Conservation (phyloP, 129 eudicot species). For the Arctium minus region DNA sequence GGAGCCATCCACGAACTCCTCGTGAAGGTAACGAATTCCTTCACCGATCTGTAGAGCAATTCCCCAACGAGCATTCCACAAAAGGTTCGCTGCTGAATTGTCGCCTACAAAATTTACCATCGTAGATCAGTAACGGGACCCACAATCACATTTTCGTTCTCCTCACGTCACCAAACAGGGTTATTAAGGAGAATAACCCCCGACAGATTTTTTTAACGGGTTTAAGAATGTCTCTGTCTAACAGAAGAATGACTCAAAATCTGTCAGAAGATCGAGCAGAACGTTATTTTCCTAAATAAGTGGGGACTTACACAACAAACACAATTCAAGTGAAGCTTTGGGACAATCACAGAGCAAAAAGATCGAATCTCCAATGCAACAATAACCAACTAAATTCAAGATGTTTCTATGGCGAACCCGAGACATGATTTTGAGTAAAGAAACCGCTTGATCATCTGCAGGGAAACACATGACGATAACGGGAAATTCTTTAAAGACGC, state of each 20-base stretch:
- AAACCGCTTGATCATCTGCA: constrained; percentile 26
- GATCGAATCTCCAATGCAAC: constrained; percentile 26
- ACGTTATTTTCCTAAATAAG: not conserved
- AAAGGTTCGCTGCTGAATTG: constrained; percentile 31
- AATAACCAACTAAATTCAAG: constrained; percentile 37
- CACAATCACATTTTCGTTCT: not conserved
- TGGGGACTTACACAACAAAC: constrained; percentile 40
- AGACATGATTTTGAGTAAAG: constrained; percentile 30
- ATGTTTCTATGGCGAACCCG: constrained; percentile 46
- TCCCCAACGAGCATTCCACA: constrained; percentile 36
- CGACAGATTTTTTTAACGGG: no score
- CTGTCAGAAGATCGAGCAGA: not conserved
- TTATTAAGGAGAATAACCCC: no score
- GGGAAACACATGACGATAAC: constrained; percentile 26
- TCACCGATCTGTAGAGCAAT: constrained; percentile 44
- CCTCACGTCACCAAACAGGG: not conserved
- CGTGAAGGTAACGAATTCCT: constrained; percentile 44
- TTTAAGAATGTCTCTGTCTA: no score
- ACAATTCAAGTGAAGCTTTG: constrained; percentile 27
- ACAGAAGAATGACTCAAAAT: no score
- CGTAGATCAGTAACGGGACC: not conserved
- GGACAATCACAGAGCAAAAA: constrained; percentile 38
- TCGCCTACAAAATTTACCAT: constrained; percentile 33
- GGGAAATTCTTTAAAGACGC: constrained; percentile 22
- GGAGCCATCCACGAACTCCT: constrained; percentile 47